Evolutionary conservation across 148 eudicot genomes (phyloP).

Genomic region (Spergularia marina): DNA sequence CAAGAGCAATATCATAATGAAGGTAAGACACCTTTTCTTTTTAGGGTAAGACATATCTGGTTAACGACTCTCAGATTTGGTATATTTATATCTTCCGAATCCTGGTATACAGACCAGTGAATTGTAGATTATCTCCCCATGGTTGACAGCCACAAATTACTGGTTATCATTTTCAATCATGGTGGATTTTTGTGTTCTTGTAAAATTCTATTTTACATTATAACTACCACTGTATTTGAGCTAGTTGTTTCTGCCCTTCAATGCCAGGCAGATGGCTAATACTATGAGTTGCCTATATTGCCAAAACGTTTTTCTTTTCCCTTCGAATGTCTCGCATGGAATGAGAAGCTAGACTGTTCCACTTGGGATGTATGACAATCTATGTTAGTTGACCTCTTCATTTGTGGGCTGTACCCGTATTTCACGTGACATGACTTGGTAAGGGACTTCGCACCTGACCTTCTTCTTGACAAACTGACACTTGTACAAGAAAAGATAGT

Average conservation of each 20-base stretch:
- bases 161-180: neutral
- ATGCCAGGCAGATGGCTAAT: neutral
- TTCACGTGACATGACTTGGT: too few species aligned
- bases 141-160: too few species aligned
- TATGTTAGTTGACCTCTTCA: too few species aligned
- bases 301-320: neutral
- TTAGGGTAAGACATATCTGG: too few species aligned
- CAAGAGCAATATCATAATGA: conserved; percentile 28
- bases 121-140: too few species aligned
- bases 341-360: too few species aligned
- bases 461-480: too few species aligned
- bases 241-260: neutral
- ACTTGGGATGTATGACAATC: too few species aligned
- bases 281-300: neutral
- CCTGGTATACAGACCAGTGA: neutral
- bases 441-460: too few species aligned
- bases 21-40: conserved; percentile 30
- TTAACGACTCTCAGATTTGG: neutral
- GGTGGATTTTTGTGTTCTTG: neutral
- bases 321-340: too few species aligned
- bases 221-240: neutral
- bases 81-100: neutral
- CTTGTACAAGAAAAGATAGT: too few species aligned
- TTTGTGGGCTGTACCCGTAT: too few species aligned
- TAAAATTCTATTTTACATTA: neutral